These are phyloP conservation scores for Puya raimondii DNA, from an alignment of 176 grass and related monocot species.

Conservation along the genomic window DNA sequence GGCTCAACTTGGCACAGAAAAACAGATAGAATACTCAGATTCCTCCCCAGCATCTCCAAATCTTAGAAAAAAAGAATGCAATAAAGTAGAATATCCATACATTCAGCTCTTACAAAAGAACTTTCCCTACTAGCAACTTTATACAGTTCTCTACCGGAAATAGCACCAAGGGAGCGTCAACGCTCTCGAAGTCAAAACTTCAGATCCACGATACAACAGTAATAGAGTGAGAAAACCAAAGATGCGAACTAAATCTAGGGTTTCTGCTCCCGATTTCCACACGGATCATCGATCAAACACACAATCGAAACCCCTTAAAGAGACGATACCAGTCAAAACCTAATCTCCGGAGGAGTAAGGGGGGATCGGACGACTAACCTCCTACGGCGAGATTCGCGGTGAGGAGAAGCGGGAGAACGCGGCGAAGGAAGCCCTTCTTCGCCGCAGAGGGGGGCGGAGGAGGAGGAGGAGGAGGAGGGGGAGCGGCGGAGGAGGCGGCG, in stretches of 20 bases:
- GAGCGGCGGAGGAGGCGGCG: conserved; percentile 7
- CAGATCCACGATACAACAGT: no score
- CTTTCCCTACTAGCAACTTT: not conserved
- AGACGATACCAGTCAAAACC: not conserved
- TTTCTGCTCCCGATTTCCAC: not conserved
- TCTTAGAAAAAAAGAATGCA: not conserved
- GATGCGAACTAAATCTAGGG: not conserved
- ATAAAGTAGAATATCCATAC: not conserved
- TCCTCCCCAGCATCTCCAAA: not conserved
- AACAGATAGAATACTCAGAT: not conserved
- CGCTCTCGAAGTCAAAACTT: no score
- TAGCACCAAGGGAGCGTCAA: no score
- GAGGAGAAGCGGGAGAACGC: conserved; percentile 68
- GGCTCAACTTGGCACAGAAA: not conserved
- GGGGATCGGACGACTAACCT: conserved; percentile 30
- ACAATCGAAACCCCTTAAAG: not conserved
- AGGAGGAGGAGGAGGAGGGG: conserved; percentile 21
- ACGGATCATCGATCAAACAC: not conserved
- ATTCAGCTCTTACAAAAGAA: not conserved
- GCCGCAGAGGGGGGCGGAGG: conserved; percentile 25
- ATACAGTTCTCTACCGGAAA: not conserved
- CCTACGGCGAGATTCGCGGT: conserved; percentile 66
- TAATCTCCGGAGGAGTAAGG: not conserved
- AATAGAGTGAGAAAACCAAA: not conserved
- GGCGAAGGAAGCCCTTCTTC: conserved; percentile 54